Evolutionary conservation across 371 early-diverging fungal species (phyloP), one percentile per base, ranked within the genome.

Genomic region (Blastocladiella emersonii): DNA sequence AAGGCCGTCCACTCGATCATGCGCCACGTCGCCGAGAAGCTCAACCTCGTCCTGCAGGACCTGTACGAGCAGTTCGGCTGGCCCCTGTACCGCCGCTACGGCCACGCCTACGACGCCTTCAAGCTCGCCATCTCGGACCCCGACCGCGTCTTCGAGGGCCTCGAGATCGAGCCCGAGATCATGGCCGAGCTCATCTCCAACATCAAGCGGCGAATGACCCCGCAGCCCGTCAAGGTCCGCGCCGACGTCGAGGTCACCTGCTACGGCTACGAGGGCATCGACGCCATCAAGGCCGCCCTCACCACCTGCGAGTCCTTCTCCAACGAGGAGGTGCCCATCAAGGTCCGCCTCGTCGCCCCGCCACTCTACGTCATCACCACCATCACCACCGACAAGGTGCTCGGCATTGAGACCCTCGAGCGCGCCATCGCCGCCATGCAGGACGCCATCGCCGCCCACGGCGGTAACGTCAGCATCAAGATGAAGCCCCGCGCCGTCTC

Each of bases 171-270:
- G 7, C 73, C 74, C 15, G 78, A 81, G 53, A 72, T 91, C 44
- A 70, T 72, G 56, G 82, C 81, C 25, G 95, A 95, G 73, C 77
- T 97, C 55, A 66, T 93, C 64, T 71, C 73, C 72, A 89, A 88
- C 75, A 95, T 98, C 68, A 82, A 82, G 64, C 88, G 92, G 62
- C 80, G 92, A 56, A 76, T 98, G 79, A 93, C 94, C 39, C 98
- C 97, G 59, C 94, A 96, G 72, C 90, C 93, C 34, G 85, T 93
- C 71, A 98, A 97, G 79, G 88, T 98, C 67, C 90, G 96, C 72
- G 92, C 95, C 56, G 99, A 99, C 81, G 83, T 98, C 63, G 98
- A 99, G 73, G 88, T 96, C 57, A 89, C 90, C 68, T 98, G 99
- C 79, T 91, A 88, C 66, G 90, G 89, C 68, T 90, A 91, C 70